phyloP scores from a whole-genome alignment of 805 yeast genomes.

The Metschnikowia cubensis region DNA sequence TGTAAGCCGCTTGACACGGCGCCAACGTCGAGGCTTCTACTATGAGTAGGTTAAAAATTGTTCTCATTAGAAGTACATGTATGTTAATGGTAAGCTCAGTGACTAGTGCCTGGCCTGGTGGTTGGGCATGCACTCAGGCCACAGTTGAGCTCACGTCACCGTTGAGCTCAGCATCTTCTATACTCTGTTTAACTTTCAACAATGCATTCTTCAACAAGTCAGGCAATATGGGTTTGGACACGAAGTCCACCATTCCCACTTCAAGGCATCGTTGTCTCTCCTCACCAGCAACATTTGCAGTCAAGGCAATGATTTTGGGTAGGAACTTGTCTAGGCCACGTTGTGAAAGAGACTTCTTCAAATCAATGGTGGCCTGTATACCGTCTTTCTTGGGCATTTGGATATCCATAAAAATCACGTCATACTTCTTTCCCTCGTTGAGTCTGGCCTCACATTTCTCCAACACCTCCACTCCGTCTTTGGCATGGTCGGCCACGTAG shows the following conservation, averaged over 20 bases:
- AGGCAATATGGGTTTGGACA: constrained; percentile 52
- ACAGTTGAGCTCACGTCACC: neutral
- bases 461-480: constrained; percentile 46
- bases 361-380: constrained; percentile 43
- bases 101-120: too few relatives aligned
- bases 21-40: too few relatives aligned
- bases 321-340: constrained; percentile 16
- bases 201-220: constrained; percentile 38
- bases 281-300: constrained; percentile 53
- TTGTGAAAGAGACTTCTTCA: constrained; percentile 27
- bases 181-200: constrained; percentile 7
- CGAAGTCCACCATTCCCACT: constrained; percentile 52
- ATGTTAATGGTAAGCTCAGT: neutral
- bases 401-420: constrained; percentile 53
- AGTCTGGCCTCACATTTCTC: constrained; percentile 29
- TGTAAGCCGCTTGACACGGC: neutral
- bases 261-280: constrained; percentile 44
- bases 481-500: constrained; percentile 48
- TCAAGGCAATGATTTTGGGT: constrained; percentile 45
- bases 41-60: neutral
- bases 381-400: constrained; percentile 59
- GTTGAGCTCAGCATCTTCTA: neutral
- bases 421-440: constrained; percentile 34
- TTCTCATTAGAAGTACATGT: neutral
- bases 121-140: too few relatives aligned